Percentiles rank a stretch among this genome's conserved stretches.
Conservation (phyloP, 2,329 filamentous ascomycete genomes). For the Nemania diffusa region DNA sequence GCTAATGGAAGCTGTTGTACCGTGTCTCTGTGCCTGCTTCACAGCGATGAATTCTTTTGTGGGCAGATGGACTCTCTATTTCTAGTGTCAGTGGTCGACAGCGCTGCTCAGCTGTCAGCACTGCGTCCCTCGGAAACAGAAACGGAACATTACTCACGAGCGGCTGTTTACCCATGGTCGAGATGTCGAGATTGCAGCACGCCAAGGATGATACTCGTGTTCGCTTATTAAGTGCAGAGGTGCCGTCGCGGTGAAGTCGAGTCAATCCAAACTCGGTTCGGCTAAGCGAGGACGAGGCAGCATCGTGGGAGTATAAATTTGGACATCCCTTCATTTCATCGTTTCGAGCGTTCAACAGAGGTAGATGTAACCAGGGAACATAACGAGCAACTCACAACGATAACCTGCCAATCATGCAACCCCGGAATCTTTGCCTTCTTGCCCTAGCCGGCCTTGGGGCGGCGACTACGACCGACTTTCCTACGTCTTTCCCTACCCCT, state of each 20-base stretch:
- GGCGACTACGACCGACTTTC: conserved; percentile 13
- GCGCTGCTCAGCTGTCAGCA: conserved; percentile 32
- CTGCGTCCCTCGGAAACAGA: neutral
- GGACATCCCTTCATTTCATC: neutral
- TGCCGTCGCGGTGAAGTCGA: neutral
- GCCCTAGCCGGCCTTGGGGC: conserved; percentile 28
- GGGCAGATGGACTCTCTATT: neutral
- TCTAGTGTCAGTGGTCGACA: neutral
- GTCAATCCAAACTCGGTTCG: conserved; percentile 9
- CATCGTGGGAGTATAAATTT: conserved; percentile 18
- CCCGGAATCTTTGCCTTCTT: conserved; percentile 20
- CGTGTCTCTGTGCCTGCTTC: neutral
- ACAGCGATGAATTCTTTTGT: neutral
- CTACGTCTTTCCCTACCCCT: neutral
- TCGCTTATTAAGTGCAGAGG: conserved; percentile 15
- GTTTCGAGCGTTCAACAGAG: neutral
- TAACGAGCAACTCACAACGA: neutral
- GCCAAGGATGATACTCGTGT: conserved; percentile 34
- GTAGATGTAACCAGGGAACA: neutral
- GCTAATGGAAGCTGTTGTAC: conserved; percentile 21
- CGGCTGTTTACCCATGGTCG: conserved; percentile 9
- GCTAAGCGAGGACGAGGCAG: conserved; percentile 23
- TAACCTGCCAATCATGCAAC: conserved; percentile 26
- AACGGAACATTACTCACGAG: neutral
- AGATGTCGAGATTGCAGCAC: conserved; percentile 22